A percentile compares a stretch with the other conserved stretches of the same genome.
phyloP scores from a whole-genome alignment of 1,139 yeast species.

The Geotrichum restrictum region DNA sequence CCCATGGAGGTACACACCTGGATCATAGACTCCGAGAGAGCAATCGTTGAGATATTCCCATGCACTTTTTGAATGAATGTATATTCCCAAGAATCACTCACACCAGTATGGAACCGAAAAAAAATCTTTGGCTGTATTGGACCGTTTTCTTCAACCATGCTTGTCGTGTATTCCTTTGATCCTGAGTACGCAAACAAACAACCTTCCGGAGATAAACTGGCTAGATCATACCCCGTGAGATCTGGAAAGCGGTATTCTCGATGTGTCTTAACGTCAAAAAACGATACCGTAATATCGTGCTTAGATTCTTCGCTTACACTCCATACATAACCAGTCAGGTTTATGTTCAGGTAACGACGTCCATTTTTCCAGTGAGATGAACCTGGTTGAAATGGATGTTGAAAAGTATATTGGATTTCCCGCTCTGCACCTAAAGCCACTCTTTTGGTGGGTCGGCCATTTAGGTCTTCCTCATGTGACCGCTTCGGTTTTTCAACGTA shows the following conservation, averaged over 20 bases:
- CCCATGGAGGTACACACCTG: constrained; percentile 58
- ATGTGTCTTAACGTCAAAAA: constrained; percentile 75
- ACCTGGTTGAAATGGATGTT: constrained; percentile 64
- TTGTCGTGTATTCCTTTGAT: constrained; percentile 6
- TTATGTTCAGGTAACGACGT: constrained; percentile 78
- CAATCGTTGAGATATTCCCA: constrained; percentile 44
- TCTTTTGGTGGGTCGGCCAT: constrained; percentile 9
- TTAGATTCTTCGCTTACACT: constrained; percentile 60
- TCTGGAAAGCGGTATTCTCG: constrained; percentile 87
- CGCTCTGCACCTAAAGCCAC: not conserved
- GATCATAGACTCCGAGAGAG: constrained; percentile 48
- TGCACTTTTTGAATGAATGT: constrained; percentile 37
- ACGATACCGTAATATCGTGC: constrained; percentile 75
- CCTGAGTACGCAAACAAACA: constrained; percentile 51
- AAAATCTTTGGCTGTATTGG: constrained; percentile 24
- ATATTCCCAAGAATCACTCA: constrained; percentile 40
- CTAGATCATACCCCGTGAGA: constrained; percentile 63
- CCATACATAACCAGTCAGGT: constrained; percentile 78
- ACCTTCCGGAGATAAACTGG: constrained; percentile 66
- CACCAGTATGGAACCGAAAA: constrained; percentile 37
- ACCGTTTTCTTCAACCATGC: constrained; percentile 17
- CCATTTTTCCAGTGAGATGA: constrained; percentile 74
- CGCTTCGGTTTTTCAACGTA: constrained; percentile 11
- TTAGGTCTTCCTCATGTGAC: not conserved
- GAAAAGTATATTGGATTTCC: constrained; percentile 17